These are phyloP conservation scores for Begonia fuchsioides DNA, from an alignment of 306 rosid genomes.

Conservation along the genomic window DNA sequence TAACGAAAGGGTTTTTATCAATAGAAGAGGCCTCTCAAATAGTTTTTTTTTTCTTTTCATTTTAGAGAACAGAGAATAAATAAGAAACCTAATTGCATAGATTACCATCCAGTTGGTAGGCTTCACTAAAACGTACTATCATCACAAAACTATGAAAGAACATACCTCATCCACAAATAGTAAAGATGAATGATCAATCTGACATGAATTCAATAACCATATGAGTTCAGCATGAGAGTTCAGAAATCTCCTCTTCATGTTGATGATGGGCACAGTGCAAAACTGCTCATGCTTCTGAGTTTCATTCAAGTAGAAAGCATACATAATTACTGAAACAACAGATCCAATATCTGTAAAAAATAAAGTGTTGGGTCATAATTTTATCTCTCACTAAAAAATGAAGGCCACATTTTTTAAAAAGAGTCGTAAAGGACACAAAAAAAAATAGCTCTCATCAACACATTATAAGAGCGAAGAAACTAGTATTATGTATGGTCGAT, in stretches of 20 bases:
- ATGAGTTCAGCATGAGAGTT: conserved; percentile 52
- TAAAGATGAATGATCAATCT: conserved; percentile 51
- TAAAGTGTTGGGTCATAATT: not conserved
- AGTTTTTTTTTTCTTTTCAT: too few species aligned
- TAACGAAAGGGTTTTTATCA: too few species aligned
- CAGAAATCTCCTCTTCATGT: conserved; percentile 50
- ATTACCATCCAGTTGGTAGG: too few species aligned
- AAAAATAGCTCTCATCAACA: too few species aligned
- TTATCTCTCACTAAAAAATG: too few species aligned
- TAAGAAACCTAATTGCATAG: too few species aligned
- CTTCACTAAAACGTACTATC: too few species aligned
- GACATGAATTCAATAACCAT: conserved; percentile 82
- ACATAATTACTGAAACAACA: conserved; percentile 57
- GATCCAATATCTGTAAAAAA: conserved; percentile 51
- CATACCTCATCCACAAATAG: conserved; percentile 69
- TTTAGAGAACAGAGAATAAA: too few species aligned
- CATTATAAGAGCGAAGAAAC: too few species aligned
- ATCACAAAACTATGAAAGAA: conserved; percentile 3
- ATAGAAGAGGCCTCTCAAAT: too few species aligned
- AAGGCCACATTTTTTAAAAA: too few species aligned
- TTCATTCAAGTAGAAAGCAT: conserved; percentile 59
- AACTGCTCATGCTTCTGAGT: conserved; percentile 27
- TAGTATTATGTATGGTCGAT: not conserved
- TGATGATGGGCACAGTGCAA: conserved; percentile 69
- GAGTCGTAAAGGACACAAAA: too few species aligned